Base-by-base conservation (phyloP, 2,329 filamentous ascomycete species). In the Lecanicillium sp. region DNA sequence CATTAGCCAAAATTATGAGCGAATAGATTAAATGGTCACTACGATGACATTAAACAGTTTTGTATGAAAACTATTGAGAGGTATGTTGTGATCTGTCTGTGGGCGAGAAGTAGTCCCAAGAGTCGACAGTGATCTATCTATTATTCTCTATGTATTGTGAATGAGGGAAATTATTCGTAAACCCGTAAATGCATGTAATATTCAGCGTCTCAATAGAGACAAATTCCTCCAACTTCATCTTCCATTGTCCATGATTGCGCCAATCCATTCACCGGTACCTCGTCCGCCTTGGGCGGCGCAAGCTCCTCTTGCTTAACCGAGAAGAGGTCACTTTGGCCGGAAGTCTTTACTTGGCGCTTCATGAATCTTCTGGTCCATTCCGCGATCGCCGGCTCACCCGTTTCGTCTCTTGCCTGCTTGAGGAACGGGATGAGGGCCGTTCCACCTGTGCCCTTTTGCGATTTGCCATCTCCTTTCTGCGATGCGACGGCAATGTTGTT, bases 401-500 rank as follows among this genome's bases (percentile, higher is more conserved):
- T 98, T 73, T 98, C 93, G 60, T 98, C 90, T 23, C 93, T 78
- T 4, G 93, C 93, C 68, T 98, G 93, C 68, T 97, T 96, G 52
- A 98, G 72, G 67, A 98, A 98, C 0, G 91, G 88, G 48, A 98
- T 96, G 49, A 98, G 72, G 0, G 90, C 87, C 0, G 93, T 97
- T 14, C 93, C 93, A 12, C 93, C 93, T 0, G 93, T 98, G 2
- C 93, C 93, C 37, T 86, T 87, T 23, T 95, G 77, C 43, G 84
- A 84, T 60, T 71, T 69, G 52, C 74, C 69, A 40, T 70, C 68
- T 15, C 68, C 63, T 55, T 72, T 69, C 14, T 69, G 67, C 2
- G 77, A 78, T 1, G 78, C 75, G 3, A 78, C 74, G 2, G 83
- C 82, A 11, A 90, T 73, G 55, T 90, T 88, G 45, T 79, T 51